Percentiles rank a stretch among this genome's conserved stretches.
These are phyloP conservation scores for Salisapilia sapeloensis DNA, from an alignment of 352 stramenopile genomes.

Conservation along the genomic window DNA sequence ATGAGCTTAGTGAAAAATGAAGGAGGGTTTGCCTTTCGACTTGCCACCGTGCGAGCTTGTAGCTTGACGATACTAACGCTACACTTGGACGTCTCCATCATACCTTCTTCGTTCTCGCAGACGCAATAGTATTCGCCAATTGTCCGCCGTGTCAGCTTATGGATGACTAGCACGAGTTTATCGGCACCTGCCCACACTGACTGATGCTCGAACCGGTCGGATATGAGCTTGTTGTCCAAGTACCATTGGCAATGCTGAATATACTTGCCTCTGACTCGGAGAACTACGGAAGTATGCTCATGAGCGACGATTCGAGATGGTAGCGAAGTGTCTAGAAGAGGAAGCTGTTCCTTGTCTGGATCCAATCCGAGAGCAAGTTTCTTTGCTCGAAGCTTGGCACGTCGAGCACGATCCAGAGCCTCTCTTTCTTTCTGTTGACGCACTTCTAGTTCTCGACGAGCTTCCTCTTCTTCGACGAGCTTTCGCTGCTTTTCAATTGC, in stretches of 20 bases:
- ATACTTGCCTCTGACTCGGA: conserved; percentile 23
- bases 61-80: conserved; percentile 14
- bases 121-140: conserved; percentile 37
- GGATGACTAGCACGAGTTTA: conserved; percentile 21
- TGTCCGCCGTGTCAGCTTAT: conserved; percentile 18
- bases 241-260: conserved; percentile 28
- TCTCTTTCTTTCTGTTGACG: conserved; percentile 11
- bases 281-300: conserved; percentile 8
- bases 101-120: conserved; percentile 46
- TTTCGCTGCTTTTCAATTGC: conserved; percentile 13
- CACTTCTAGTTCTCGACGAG: conserved; percentile 11
- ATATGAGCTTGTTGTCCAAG: conserved; percentile 14
- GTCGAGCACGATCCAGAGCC: conserved; percentile 16
- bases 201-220: too few relatives aligned
- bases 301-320: conserved; percentile 9
- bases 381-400: conserved; percentile 23
- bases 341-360: conserved; percentile 16
- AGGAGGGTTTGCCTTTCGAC: too few relatives aligned
- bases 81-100: conserved; percentile 10
- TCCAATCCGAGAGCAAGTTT: conserved; percentile 44
- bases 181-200: too few relatives aligned
- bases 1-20: too few relatives aligned
- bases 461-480: conserved; percentile 9
- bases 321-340: conserved; percentile 13
- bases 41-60: conserved; percentile 5